Conservation (phyloP, 2,329 filamentous ascomycete species). For the Penicillium frequentans region DNA sequence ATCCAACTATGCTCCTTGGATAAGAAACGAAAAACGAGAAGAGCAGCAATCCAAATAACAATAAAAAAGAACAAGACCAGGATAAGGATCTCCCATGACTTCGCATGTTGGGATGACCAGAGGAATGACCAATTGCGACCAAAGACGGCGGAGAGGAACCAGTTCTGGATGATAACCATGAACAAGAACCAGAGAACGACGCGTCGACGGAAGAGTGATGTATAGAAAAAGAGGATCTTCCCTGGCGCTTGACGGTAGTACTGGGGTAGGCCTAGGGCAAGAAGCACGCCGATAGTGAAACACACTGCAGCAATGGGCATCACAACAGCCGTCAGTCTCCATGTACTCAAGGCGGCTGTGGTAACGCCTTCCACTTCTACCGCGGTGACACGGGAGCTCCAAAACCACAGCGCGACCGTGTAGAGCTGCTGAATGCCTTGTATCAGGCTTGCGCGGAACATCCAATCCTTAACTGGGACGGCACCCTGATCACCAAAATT, state of each 20-base stretch:
- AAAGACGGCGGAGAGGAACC: slow-evolving; percentile 65
- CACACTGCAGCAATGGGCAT: slow-evolving; percentile 59
- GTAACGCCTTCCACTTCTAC: slow-evolving; percentile 36
- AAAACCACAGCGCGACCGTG: slow-evolving; percentile 65
- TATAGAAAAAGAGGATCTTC: slow-evolving; percentile 65
- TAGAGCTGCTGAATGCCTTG: slow-evolving; percentile 69
- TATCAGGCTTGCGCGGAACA: slow-evolving; percentile 66
- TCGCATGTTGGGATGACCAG: slow-evolving; percentile 58
- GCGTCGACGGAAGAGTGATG: slow-evolving; percentile 60
- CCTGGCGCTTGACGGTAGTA: slow-evolving; percentile 67
- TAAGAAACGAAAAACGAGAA: slow-evolving; percentile 52
- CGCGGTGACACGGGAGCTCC: slow-evolving; percentile 55
- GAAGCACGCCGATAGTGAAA: slow-evolving; percentile 56
- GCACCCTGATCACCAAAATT: slow-evolving; percentile 67
- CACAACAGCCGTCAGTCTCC: slow-evolving; percentile 54
- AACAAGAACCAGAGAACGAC: slow-evolving; percentile 68
- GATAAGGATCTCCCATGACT: slow-evolving; percentile 57
- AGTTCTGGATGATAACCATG: slow-evolving; percentile 65
- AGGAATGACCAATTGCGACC: slow-evolving; percentile 65
- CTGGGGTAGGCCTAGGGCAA: slow-evolving; percentile 63
- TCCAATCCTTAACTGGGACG: slow-evolving; percentile 63
- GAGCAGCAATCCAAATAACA: slow-evolving; percentile 54
- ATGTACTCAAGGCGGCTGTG: slow-evolving; percentile 41
- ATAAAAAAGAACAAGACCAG: slow-evolving; percentile 52
- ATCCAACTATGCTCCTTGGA: slow-evolving; percentile 65